phyloP scores from a whole-genome alignment of 2,329 filamentous ascomycete species.

The Claviceps capensis region DNA sequence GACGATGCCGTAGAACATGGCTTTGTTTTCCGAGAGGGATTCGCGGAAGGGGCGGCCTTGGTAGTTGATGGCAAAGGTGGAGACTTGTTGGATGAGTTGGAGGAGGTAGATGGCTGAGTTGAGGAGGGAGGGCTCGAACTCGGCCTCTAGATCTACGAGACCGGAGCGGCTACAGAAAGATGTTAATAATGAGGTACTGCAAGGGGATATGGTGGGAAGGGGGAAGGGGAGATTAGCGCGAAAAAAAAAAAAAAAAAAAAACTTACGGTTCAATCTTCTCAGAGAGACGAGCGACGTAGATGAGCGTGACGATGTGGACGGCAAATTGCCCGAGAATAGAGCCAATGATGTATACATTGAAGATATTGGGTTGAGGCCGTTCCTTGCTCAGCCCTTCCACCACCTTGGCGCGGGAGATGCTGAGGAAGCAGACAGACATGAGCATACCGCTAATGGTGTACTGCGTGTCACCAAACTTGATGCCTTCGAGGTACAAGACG shows the following conservation, averaged over 20 bases:
- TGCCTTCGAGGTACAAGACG: slow-evolving; percentile 92
- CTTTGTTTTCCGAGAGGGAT: slow-evolving; percentile 84
- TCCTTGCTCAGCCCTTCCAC: slow-evolving; percentile 95
- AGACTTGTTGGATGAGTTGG: slow-evolving; percentile 97
- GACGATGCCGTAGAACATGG: slow-evolving; percentile 96
- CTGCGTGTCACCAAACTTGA: slow-evolving; percentile 97
- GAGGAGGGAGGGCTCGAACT: slow-evolving; percentile 84
- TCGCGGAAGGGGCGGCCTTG: slow-evolving; percentile 97
- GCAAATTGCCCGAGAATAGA: slow-evolving; percentile 96
- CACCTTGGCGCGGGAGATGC: slow-evolving; percentile 91
- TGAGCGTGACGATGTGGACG: slow-evolving; percentile 82
- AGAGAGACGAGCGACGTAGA: slow-evolving; percentile 86
- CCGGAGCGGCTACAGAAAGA: slow-evolving; percentile 28
- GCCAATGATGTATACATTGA: slow-evolving; percentile 97
- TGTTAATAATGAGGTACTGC: slow-evolving; percentile 12
- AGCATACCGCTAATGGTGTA: slow-evolving; percentile 98
- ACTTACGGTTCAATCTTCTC: slow-evolving; percentile 74
- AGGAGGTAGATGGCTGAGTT: slow-evolving; percentile 96
- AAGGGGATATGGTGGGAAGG: background rate
- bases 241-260: background rate
- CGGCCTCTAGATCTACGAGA: slow-evolving; percentile 79
- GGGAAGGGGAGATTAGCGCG: no score
- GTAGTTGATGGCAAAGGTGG: slow-evolving; percentile 98
- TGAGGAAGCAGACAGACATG: slow-evolving; percentile 98
- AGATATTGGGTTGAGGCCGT: slow-evolving; percentile 94